Base-by-base conservation (phyloP, 371 early-diverging fungal genomes). In the Mucor circinelloides region DNA sequence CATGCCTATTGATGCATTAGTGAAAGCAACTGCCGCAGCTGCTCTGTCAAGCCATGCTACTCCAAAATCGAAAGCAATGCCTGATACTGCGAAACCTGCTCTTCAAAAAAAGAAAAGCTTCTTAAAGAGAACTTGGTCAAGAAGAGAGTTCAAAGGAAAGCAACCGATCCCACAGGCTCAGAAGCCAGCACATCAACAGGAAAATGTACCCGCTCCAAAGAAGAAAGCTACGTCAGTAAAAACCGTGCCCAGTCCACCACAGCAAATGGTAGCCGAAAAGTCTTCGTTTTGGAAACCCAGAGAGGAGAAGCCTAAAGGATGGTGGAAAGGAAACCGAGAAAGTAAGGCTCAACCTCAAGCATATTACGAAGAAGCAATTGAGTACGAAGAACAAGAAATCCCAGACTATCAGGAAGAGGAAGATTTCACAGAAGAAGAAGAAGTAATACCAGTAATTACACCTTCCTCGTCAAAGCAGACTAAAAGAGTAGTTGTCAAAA, bases 261-360 rank as follows among this genome's bases (percentile, higher is more conserved):
- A 54, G n/a, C 60, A 32, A 28, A 27, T 60, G 17, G 25, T 7
- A 57, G 17, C 17, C 17, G 58, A 42, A 27, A 57, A 13, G 30
- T 30, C 32, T 9, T 58, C 58, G 4, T 71, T 71, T 30, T 71
- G 72, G 72, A 67, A 59, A 48, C 72, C 72, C 13, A 58, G 72
- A 55, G 64, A 71, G 23, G 61, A 55, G 3, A 55, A 58, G 36
- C 28, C 48, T 3, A 71, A 67, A 23, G 71, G 63, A 4, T 70
- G 70, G 70, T 62, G 70, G 66, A 64, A 66, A 40, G 55, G 61
- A 19, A 61, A 70, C 28, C 40, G 19, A 44, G 46, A 19, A 1
- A 12, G 12, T 10, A 50, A 50, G 31, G 30, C 27, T 17, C 46
- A 32, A 21, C 36, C 44, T 23, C 30, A 50, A 42, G n/a, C n/a